A percentile compares a stretch with the other conserved stretches of the same genome.
Evolutionary conservation across 257 asterid species (phyloP).

Genomic region (Primulina eburnea): DNA sequence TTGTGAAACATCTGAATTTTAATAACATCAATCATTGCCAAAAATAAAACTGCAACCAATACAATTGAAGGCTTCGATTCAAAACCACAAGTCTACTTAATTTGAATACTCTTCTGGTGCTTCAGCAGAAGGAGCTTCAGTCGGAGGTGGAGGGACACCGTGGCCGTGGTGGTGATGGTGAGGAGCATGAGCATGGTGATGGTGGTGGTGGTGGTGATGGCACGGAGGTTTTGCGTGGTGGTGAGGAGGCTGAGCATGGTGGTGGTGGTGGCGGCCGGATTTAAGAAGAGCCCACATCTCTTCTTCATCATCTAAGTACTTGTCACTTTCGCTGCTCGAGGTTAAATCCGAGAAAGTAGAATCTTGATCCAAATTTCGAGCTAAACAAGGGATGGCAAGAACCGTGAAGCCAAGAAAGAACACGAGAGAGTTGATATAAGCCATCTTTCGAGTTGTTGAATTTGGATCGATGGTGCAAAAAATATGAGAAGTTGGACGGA

Average conservation of each 20-base stretch:
- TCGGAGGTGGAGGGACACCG: too few relatives aligned
- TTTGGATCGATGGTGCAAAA: not conserved
- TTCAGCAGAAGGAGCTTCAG: too few relatives aligned
- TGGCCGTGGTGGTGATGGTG: not conserved
- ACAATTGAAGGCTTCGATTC: too few relatives aligned
- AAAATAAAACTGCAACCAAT: too few relatives aligned
- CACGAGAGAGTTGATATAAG: not conserved
- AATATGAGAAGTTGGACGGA: not conserved
- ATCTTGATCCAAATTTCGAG: slow-evolving; percentile 10
- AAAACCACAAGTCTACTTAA: too few relatives aligned
- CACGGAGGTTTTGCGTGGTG: not conserved
- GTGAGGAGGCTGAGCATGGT: slow-evolving; percentile 16
- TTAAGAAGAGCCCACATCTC: slow-evolving; percentile 8
- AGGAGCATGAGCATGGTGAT: slow-evolving; percentile 3
- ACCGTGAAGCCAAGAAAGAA: slow-evolving; percentile 11
- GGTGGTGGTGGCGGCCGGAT: not conserved
- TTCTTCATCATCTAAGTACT: slow-evolving; percentile 14
- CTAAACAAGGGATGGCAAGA: not conserved
- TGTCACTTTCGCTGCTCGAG: not conserved
- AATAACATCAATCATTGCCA: too few relatives aligned
- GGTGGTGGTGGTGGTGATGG: slow-evolving; percentile 6
- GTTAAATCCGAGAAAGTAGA: not conserved
- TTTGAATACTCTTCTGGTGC: too few relatives aligned
- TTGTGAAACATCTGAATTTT: too few relatives aligned
- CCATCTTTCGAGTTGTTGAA: slow-evolving; percentile 9